Conservation (phyloP, 306 rosid species). For the barrel medic (Medicago truncatula) region MtrunA17r5.0-ANR NC_053046.1:8093501-8094000, state of each 20-base stretch:
- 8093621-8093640: slow-evolving; percentile 26
- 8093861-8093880: no score
- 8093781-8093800: no score
- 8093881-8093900: no score
- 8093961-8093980: not conserved
- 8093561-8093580: slow-evolving; percentile 41
- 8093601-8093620: slow-evolving; percentile 36
- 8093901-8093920: not conserved
- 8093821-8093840: no score
- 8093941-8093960: not conserved
- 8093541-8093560: slow-evolving; percentile 43
- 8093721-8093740: no score
- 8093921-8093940: not conserved
- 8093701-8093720: slow-evolving; percentile 42
- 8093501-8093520: slow-evolving; percentile 37
- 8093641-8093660: slow-evolving; percentile 35
- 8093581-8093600: slow-evolving; percentile 41
- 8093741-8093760: no score
- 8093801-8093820: no score
- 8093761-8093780: no score
- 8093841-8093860: no score
- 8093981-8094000: no score
- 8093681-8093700: slow-evolving; percentile 34
- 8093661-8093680: slow-evolving; percentile 30
- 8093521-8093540: slow-evolving; percentile 37